Conservation (phyloP, 106 monocot species). For the Platanthera guangdongensis region DNA sequence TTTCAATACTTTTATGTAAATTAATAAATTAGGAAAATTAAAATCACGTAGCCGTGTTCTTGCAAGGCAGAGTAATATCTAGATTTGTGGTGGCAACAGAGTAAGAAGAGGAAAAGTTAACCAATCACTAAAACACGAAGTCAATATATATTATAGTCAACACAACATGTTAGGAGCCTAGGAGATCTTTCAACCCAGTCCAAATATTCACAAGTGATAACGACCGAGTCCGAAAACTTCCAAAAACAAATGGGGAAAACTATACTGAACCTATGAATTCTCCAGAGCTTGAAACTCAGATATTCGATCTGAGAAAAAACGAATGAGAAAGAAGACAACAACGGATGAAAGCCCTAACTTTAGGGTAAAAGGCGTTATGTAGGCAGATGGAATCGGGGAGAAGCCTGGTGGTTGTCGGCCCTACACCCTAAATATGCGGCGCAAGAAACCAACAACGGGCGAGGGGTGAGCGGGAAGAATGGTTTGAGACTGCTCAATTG, state of each 20-base stretch:
- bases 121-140: neutral
- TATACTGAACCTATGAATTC: neutral
- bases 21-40: too few species aligned
- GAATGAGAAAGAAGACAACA: neutral
- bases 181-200: neutral
- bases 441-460: too few species aligned
- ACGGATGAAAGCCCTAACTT: neutral
- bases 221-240: neutral
- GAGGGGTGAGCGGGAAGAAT: too few species aligned
- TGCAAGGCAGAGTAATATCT: neutral
- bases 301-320: slow-evolving; percentile 8
- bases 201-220: neutral
- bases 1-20: too few species aligned
- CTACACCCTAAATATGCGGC: too few species aligned
- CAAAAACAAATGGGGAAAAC: neutral
- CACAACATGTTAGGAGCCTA: neutral
- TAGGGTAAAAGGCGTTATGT: neutral
- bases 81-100: neutral
- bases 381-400: neutral
- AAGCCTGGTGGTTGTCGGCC: neutral
- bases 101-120: neutral
- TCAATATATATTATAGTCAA: neutral
- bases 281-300: neutral
- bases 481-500: too few species aligned
- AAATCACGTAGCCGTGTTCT: too few species aligned